Evolutionary conservation across 2,329 filamentous ascomycete genomes (phyloP).

Genomic region (Ilyonectria destructans): DNA sequence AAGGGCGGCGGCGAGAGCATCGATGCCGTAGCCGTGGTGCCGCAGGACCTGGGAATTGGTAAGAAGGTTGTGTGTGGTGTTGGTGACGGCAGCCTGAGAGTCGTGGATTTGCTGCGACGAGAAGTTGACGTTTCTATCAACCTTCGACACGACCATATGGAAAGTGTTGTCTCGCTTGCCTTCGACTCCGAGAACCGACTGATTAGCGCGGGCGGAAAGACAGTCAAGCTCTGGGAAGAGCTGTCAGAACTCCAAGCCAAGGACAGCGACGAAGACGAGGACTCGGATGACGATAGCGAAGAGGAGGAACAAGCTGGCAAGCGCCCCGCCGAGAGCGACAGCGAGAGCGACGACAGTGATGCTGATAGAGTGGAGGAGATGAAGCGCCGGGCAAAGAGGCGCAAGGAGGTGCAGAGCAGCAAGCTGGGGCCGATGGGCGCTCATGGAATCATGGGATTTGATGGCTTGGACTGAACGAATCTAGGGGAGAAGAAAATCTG

Average conservation of each 20-base stretch:
- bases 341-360: constrained; percentile 58
- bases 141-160: constrained; percentile 85
- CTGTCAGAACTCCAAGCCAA: constrained; percentile 69
- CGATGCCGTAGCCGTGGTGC: constrained; percentile 83
- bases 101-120: constrained; percentile 83
- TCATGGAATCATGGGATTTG: constrained; percentile 67
- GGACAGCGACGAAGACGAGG: constrained; percentile 64
- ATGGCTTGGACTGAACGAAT: constrained; percentile 60
- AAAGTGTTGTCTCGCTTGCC: constrained; percentile 85
- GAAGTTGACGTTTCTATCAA: constrained; percentile 78
- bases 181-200: constrained; percentile 91
- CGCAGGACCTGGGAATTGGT: constrained; percentile 78
- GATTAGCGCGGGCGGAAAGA: constrained; percentile 89
- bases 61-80: constrained; percentile 86
- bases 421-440: constrained; percentile 67
- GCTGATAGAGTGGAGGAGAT: constrained; percentile 32
- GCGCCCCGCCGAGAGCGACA: constrained; percentile 64
- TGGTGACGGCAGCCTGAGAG: constrained; percentile 84
- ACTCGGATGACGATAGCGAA: constrained; percentile 63
- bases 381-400: constrained; percentile 14
- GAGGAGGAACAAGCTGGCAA: constrained; percentile 62
- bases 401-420: constrained; percentile 59
- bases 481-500: neutral
- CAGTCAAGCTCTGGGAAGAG: constrained; percentile 95
- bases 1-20: constrained; percentile 80